Percentiles rank a stretch among this genome's conserved stretches.
These are phyloP conservation scores for Thielaviopsis euricoi DNA, from an alignment of 2,329 filamentous ascomycete species.

Conservation along the genomic window DNA sequence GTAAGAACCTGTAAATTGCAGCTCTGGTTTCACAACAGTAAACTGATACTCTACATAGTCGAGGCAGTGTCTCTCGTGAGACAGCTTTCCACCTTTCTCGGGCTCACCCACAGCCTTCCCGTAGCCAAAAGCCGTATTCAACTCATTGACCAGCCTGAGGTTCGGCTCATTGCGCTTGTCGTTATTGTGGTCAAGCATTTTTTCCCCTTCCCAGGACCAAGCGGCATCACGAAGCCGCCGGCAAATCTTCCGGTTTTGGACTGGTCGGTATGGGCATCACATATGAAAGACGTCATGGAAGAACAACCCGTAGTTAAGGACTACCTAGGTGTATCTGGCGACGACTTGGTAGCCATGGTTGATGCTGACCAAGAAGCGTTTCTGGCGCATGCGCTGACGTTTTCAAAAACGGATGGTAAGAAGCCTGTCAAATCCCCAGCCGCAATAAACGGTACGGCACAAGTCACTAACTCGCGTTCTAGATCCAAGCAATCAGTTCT, in stretches of 20 bases:
- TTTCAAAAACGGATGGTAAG: constrained; percentile 10
- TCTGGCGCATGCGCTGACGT: constrained; percentile 27
- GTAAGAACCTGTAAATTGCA: constrained; percentile 26
- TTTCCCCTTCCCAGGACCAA: constrained; percentile 48
- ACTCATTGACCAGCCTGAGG: constrained; percentile 49
- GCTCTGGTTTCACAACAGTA: background rate
- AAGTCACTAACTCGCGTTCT: background rate
- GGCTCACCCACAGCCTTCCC: constrained; percentile 1
- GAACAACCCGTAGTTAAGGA: constrained; percentile 18
- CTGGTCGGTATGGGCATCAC: constrained; percentile 48
- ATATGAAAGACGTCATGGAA: constrained; percentile 13
- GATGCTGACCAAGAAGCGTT: constrained; percentile 48
- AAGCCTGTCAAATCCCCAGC: background rate
- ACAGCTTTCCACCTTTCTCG: constrained; percentile 2
- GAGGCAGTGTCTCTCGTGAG: constrained; percentile 12
- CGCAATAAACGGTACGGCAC: background rate
- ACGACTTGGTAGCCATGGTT: constrained; percentile 45
- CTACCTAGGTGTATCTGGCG: constrained; percentile 39
- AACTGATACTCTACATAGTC: constrained; percentile 10
- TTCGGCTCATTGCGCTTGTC: constrained; percentile 52
- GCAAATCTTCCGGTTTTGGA: constrained; percentile 30
- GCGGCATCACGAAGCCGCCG: constrained; percentile 17
- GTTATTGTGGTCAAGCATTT: constrained; percentile 64
- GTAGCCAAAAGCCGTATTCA: constrained; percentile 8
- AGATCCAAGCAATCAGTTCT: constrained; percentile 1